Base-by-base conservation (phyloP, 2,329 filamentous ascomycete genomes). In the Sclerotiophoma versabilis region DNA sequence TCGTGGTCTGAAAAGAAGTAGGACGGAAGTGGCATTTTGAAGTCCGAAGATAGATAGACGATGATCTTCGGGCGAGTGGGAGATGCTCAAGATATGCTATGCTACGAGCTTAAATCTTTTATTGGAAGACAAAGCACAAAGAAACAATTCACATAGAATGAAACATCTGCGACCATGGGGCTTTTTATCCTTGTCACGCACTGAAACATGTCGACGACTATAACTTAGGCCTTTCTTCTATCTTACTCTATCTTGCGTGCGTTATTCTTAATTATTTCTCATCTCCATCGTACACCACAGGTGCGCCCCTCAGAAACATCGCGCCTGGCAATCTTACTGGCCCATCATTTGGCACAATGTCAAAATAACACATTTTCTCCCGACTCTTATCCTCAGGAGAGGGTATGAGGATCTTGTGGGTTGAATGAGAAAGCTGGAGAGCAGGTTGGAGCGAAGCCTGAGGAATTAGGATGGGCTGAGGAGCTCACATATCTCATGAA, bases 341-440 rank as follows among this genome's bases (percentile, higher is more conserved):
- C 4, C 58, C 55, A 19, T 47, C 37, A 15, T 30, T 53, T 10
- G 50, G 51, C 8, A 84, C 84, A 7, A 62, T 23, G 1, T 57
- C 54, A 14, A 62, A 52, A 30, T 64, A 62, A 27, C 58, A 64
- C 44, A 62, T 30, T 25, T 49, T 48, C 25, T 49, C 42, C 0
- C 57, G 59, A 39, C 58, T 15, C 19, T 44, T 42, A 19, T 54
- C 45, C 4, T 36, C 30, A 5, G 56, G 36, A 9, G 57, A 44
- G 9, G 57, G 57, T 9, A 22, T 15, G 32, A 38, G 14, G 47
- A 50, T 4, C 32, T 26, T 14, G 39, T 15, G 19, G 19, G n/a
- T 50, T 10, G 11, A 44, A 50, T 26, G 44, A 54, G 12, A 57
- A 57, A 8, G 34, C 37, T 8, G 42, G 12, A 23, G 54, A 52